phyloP scores from a whole-genome alignment of 225 moss, liverwort and hornwort species.

The Marchantia polymorpha region DNA sequence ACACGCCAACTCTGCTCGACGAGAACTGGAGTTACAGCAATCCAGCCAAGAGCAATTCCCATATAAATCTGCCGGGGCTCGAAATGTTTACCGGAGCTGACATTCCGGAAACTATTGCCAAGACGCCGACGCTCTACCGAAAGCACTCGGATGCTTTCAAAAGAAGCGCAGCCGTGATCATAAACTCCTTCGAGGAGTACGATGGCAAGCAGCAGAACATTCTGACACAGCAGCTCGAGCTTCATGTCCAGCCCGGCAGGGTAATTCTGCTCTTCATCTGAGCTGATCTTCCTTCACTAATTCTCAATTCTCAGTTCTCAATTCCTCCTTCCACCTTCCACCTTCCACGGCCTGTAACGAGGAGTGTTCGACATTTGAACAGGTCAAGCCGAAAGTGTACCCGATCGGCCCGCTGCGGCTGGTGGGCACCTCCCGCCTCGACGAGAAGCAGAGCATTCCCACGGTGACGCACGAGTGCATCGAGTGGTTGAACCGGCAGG shows the following conservation, averaged over 20 bases:
- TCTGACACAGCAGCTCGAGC: slow-evolving; percentile 14
- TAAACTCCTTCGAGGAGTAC: slow-evolving; percentile 35
- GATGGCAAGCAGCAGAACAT: slow-evolving; percentile 17
- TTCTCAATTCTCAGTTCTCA: too few species aligned
- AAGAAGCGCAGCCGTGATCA: slow-evolving; percentile 17
- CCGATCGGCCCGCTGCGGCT: slow-evolving; percentile 32
- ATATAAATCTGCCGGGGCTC: slow-evolving; percentile 10
- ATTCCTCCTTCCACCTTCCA: too few species aligned
- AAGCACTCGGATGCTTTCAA: not conserved
- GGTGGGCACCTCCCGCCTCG: not conserved
- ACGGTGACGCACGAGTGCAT: slow-evolving; percentile 1
- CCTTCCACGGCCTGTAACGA: not conserved
- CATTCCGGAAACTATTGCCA: not conserved
- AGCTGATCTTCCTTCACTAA: too few species aligned
- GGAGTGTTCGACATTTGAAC: not conserved
- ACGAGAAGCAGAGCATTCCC: not conserved
- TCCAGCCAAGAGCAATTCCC: not conserved
- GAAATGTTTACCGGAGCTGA: not conserved
- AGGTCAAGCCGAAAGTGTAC: slow-evolving; percentile 26
- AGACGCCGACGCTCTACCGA: not conserved
- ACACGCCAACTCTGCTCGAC: not conserved
- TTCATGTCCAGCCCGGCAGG: not conserved
- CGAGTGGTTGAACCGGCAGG: slow-evolving; percentile 17
- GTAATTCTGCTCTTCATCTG: not conserved
- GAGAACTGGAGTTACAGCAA: not conserved